Percentiles rank a stretch among this genome's conserved stretches.
Conservation (phyloP, 1,284 basidiomycete genomes). For the Ceratorhiza oryzae-sativae region DNA sequence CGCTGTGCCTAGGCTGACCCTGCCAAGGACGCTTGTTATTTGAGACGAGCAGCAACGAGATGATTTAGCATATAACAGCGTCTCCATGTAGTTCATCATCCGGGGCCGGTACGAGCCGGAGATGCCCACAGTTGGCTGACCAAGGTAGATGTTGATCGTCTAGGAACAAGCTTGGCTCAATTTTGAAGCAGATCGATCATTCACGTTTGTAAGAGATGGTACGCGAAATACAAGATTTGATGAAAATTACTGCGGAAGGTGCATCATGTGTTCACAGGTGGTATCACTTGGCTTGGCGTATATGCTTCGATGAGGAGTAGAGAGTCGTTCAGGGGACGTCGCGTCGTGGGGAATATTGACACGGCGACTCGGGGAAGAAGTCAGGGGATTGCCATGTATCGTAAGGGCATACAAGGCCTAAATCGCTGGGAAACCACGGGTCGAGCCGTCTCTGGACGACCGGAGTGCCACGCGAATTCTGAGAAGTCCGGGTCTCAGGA, state of each 20-base stretch:
- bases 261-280: background rate
- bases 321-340: background rate
- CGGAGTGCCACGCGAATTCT: conserved; percentile 20
- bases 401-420: background rate
- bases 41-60: too few relatives aligned
- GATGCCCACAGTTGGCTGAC: background rate
- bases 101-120: background rate
- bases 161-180: conserved; percentile 14
- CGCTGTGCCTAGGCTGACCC: too few relatives aligned
- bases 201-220: background rate
- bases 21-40: too few relatives aligned
- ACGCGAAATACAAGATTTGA: background rate
- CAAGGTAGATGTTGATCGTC: background rate
- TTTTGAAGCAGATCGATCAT: background rate
- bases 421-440: background rate
- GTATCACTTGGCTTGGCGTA: background rate
- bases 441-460: conserved; percentile 11
- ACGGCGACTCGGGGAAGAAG: conserved; percentile 12
- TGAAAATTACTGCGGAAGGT: background rate
- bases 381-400: background rate
- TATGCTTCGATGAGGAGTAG: background rate
- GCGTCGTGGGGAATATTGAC: background rate
- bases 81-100: background rate
- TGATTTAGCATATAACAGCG: too few relatives aligned
- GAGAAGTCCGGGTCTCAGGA: conserved; percentile 22